Evolutionary conservation across 257 asterid species (phyloP), one percentile per base, ranked within the genome.

Genomic region (Thymus mandschuricus): DNA sequence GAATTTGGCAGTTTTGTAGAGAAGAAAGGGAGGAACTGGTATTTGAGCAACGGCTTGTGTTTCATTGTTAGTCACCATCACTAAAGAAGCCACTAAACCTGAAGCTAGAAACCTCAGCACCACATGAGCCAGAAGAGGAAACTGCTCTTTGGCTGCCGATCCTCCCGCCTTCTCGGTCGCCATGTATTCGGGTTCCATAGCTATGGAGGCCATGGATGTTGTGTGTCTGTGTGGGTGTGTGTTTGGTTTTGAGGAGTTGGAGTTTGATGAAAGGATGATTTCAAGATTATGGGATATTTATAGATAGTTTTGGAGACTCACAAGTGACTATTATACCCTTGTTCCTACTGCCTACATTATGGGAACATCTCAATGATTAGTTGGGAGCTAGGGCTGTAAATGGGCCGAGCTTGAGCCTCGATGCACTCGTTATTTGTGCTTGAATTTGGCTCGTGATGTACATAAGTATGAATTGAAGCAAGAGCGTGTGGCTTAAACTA

Each of bases 81-180:
- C 89, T 78, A 88, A 66, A 27, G 87, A 95, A 1, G 91, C 80
- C 31, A 78, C 89, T 4, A 90, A 0, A 28, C 83, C 77, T 1
- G 95, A 80, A 54, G 90, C 86, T 38, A 87, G 66, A 40, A 92
- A 71, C 55, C 98, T 90, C 84, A 92, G 55, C 67, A 82, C 82
- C 75, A 90, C 78, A 35, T 85, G 89, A 0, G 59, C 79, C 79
- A 80, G 69, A 8, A 79, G 67, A 8, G 72, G 82, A 33, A 81
- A 82, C 27, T 61, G 31, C 5, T 59, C 5, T 27, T 43, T 50
- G 33, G 6, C 52, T 1, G 41, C 70, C 21, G 75, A 48, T 1
- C 11, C 79, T 29, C 48, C 13, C 2, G 60, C 33, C 66, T 29
- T 64, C 69, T 30, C 73, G 70, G 31, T 34, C 29, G 67, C 81